Base-by-base conservation (phyloP, 495 filamentous ascomycete species). In the Hyphodiscus hymeniophilus region DNA sequence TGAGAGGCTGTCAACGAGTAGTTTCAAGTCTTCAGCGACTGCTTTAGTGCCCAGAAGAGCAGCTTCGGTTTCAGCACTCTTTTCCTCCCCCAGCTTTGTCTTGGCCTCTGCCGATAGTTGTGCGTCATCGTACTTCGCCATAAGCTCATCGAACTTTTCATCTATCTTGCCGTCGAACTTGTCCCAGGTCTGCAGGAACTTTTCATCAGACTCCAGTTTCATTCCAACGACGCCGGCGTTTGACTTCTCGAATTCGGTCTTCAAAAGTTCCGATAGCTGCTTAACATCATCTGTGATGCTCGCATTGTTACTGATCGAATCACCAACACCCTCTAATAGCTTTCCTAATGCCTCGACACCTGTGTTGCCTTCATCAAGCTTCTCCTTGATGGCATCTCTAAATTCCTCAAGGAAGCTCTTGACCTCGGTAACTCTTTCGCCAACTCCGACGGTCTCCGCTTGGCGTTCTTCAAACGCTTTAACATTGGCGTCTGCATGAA, bases 1-100 rank as follows among this genome's bases (percentile, higher is more conserved):
- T 13, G 87, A 85, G 56, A 96, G 84, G 8, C 84, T 84, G 48
- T 94, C 88, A 52, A 94, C 81, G 4, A 90, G 77, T 2, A 84
- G 64, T 57, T 81, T 86, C 35, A 96, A 80, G 48, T 95, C 90
- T 52, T 96, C 90, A 0, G 87, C 80, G 28, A 91, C 77, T 2
- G 76, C 71, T 63, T 84, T 94, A 32, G 83, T 89, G 45, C 72
- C 75, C 3, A 80, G 72, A 20, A 91, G 60, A 8, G 85, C 74
- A 46, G 83, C 80, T 38, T 86, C 77, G 56, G 87, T 75, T 41
- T 81, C 72, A 15, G 70, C 56, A 42, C 85, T 77, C 42, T 80
- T 78, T 39, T 77, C 77, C 45, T 84, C 85, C 34, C 77, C 72
- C 45, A 80, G 76, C 18, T 76, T 79, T 12, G 81, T 76, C 47